Percentiles rank a stretch among this genome's conserved stretches.
These are phyloP conservation scores for Leersia perrieri DNA, from an alignment of 176 grass and related monocot species.

Conservation along the genomic window DNA sequence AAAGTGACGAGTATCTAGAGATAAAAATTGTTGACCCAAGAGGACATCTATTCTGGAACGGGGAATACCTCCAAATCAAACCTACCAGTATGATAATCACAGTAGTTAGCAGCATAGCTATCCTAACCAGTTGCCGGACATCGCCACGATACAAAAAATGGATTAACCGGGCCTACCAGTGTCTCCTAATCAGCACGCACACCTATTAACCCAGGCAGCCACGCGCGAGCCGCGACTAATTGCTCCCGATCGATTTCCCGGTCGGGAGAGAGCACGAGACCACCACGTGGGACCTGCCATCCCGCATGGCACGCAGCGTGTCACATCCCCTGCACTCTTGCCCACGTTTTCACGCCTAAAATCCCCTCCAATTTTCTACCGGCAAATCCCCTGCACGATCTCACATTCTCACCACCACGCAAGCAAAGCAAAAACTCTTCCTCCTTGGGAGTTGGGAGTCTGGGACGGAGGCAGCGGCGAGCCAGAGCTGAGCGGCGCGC, in stretches of 20 bases:
- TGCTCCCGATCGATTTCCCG: not conserved
- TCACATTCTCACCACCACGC: not conserved
- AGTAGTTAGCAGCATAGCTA: too few species aligned
- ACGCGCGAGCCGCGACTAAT: conserved; percentile 36
- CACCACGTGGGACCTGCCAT: not conserved
- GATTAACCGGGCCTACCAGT: conserved; percentile 22
- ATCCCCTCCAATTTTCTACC: not conserved
- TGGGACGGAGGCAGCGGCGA: not conserved
- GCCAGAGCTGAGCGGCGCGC: not conserved
- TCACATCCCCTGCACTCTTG: too few species aligned
- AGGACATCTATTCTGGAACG: too few species aligned
- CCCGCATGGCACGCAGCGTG: not conserved
- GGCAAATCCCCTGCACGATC: not conserved
- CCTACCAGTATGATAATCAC: too few species aligned
- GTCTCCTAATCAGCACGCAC: not conserved
- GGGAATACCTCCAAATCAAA: too few species aligned
- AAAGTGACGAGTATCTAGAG: too few species aligned
- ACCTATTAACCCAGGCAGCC: not conserved
- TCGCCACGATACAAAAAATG: not conserved
- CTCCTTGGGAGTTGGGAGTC: too few species aligned
- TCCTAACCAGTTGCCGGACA: too few species aligned
- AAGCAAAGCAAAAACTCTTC: too few species aligned
- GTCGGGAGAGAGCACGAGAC: not conserved
- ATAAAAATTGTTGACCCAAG: too few species aligned
- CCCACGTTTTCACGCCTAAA: not conserved